phyloP scores from a whole-genome alignment of 2,329 filamentous ascomycete genomes.

The Xenosphaeropsis pyriputrescens region DNA sequence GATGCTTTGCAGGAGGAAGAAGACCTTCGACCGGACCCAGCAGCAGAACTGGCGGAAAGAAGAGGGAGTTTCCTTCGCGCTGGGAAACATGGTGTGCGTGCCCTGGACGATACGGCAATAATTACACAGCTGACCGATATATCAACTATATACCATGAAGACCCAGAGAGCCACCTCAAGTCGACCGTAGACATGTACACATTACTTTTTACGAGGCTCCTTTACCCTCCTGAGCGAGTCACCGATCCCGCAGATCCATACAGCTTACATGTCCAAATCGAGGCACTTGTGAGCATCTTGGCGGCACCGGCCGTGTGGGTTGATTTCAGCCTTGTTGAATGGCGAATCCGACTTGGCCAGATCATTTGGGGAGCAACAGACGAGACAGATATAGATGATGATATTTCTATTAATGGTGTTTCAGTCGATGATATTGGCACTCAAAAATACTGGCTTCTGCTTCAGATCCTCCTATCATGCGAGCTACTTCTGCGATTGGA shows the following conservation, averaged over 20 bases:
- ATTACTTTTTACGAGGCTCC: slow-evolving; percentile 43
- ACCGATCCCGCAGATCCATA: slow-evolving; percentile 43
- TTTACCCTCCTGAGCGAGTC: slow-evolving; percentile 39
- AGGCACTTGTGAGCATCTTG: slow-evolving; percentile 50
- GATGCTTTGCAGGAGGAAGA: slow-evolving; percentile 50
- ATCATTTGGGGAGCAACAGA: slow-evolving; percentile 47
- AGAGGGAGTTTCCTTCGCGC: slow-evolving; percentile 19
- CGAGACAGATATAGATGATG: slow-evolving; percentile 34
- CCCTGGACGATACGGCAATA: slow-evolving; percentile 40
- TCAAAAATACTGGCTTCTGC: slow-evolving; percentile 51
- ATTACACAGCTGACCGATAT: slow-evolving; percentile 39
- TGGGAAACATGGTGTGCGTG: slow-evolving; percentile 25
- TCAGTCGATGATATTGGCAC: slow-evolving; percentile 36
- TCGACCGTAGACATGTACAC: slow-evolving; percentile 43
- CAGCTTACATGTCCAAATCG: slow-evolving; percentile 55
- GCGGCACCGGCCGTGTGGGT: slow-evolving; percentile 55
- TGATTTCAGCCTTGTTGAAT: slow-evolving; percentile 61
- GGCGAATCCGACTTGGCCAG: slow-evolving; percentile 59
- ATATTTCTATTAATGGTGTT: slow-evolving; percentile 33
- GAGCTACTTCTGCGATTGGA: slow-evolving; percentile 52
- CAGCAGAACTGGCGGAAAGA: slow-evolving; percentile 6
- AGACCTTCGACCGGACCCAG: slow-evolving; percentile 18
- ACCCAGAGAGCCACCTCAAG: slow-evolving; percentile 31
- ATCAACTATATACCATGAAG: slow-evolving; percentile 36
- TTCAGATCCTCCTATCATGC: slow-evolving; percentile 49